Evolutionary conservation across 2,329 filamentous ascomycete species (phyloP), one percentile per base, ranked within the genome.

Genomic region (Beauveria sp.): DNA sequence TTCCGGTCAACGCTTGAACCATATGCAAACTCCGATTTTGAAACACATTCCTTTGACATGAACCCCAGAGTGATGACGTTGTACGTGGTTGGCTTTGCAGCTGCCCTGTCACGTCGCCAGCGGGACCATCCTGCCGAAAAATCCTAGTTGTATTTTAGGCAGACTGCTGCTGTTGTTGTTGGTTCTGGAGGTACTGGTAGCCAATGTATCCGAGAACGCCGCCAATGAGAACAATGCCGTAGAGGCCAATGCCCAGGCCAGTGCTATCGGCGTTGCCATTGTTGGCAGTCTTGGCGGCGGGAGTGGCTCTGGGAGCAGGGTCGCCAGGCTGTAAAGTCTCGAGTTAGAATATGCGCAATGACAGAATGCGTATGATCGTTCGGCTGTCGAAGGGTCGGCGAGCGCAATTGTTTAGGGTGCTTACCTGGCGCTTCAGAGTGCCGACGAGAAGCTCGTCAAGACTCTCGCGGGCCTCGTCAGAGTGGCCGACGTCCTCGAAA

Each of bases 401-500:
- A 54, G 20, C 10, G 28, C 18, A 47, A 38, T 54, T 40, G 30
- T 26, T 46, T 58, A 51, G 30, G 20, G 5, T 8, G 74, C 86
- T 71, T 83, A 96, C 91, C 81, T 84, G 74, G 75, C 91, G 85
- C 86, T 96, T 96, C 75, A 97, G 77, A 43, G 73, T 81, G 66
- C 91, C 93, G 67, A 95, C 83, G 58, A 86, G 77, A 66, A 96
- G 80, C 71, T 86, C 85, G 38, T 89, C 86, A 62, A 99, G 86
- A 68, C 96, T 93, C 81, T 98, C 93, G 68, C 95, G 89, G 68
- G 95, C 95, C 83, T 99, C 95, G 77, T 99, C 95, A 71, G 90
- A 96, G 88, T 99, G 95, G 73, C 95, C 95, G 72, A 99, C 95
- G 78, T 99, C 95, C 81, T 99, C 95, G 75, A 99, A 99, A 65